Percentiles rank a stretch among this genome's conserved stretches.
Conservation (phyloP, 2,329 filamentous ascomycete genomes). For the Penicillium rolfsii region DNA sequence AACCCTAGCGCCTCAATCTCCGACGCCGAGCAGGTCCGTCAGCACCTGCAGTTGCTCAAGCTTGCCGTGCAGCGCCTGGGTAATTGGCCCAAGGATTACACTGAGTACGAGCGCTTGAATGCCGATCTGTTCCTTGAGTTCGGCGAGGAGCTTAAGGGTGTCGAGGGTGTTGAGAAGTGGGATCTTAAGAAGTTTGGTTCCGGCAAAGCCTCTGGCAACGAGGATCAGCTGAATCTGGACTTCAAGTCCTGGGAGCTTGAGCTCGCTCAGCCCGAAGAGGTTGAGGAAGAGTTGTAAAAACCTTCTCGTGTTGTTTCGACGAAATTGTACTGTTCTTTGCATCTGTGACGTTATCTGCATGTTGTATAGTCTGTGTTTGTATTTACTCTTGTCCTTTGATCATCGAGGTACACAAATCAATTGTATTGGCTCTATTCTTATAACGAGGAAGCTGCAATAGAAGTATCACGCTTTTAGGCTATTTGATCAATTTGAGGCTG, state of each 20-base stretch:
- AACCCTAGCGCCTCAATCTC: slow-evolving; percentile 23
- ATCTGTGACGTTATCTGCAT: not conserved
- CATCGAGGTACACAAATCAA: not conserved
- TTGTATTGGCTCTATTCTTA: not conserved
- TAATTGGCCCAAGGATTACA: slow-evolving; percentile 52
- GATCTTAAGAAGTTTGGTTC: slow-evolving; percentile 48
- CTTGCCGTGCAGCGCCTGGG: slow-evolving; percentile 46
- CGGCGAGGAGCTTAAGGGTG: slow-evolving; percentile 45
- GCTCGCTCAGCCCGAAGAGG: slow-evolving; percentile 17
- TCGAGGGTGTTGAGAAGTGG: slow-evolving; percentile 54
- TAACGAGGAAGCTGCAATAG: too few species aligned
- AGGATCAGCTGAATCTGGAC: slow-evolving; percentile 32
- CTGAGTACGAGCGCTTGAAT: slow-evolving; percentile 54
- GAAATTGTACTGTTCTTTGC: not conserved
- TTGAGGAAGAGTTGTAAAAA: slow-evolving; percentile 25
- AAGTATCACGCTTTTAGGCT: too few species aligned
- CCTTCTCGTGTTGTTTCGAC: not conserved
- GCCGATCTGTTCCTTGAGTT: slow-evolving; percentile 50
- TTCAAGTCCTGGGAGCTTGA: slow-evolving; percentile 34
- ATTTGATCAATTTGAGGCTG: not conserved
- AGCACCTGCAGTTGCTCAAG: slow-evolving; percentile 46
- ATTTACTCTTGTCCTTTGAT: not conserved
- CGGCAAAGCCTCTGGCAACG: slow-evolving; percentile 52
- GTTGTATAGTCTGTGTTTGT: not conserved
- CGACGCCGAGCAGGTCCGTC: slow-evolving; percentile 39